These are phyloP conservation scores for Gyromitra esculenta DNA, from an alignment of 2,329 filamentous ascomycete species.

Conservation along the genomic window DNA sequence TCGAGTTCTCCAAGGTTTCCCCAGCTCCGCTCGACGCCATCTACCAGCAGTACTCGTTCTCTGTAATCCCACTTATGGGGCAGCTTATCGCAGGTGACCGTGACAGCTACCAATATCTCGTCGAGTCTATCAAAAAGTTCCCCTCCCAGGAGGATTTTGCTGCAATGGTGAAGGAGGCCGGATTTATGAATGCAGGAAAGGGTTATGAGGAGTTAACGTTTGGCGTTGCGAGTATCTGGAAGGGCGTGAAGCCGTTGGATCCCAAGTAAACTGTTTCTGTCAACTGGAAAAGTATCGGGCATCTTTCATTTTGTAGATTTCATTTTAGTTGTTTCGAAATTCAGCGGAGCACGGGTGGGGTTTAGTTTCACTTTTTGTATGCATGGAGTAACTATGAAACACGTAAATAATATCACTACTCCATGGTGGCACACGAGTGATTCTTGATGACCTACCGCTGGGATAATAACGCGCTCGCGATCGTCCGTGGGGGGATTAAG, in stretches of 20 bases:
- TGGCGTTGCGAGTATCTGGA: conserved; percentile 95
- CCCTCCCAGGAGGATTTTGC: conserved; percentile 86
- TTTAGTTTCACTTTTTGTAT: conserved; percentile 15
- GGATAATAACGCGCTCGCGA: not conserved
- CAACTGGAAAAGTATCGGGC: not conserved
- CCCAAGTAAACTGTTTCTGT: conserved; percentile 21
- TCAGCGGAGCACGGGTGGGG: conserved; percentile 23
- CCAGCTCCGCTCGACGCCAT: conserved; percentile 80
- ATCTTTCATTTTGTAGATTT: conserved; percentile 27
- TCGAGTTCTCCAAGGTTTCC: conserved; percentile 91
- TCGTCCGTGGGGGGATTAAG: conserved; percentile 4
- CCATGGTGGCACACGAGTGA: conserved; percentile 34
- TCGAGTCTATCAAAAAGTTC: conserved; percentile 96
- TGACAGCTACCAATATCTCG: conserved; percentile 97
- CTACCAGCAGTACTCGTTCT: conserved; percentile 97
- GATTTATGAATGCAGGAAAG: conserved; percentile 82
- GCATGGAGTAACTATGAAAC: not conserved
- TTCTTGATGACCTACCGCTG: conserved; percentile 16
- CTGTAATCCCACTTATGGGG: conserved; percentile 91
- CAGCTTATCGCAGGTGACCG: conserved; percentile 93
- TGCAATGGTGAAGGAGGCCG: conserved; percentile 82
- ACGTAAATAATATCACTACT: conserved; percentile 20
- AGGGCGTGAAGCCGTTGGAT: conserved; percentile 77
- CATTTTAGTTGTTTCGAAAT: not conserved
- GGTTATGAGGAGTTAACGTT: conserved; percentile 91